Evolutionary conservation across 495 filamentous ascomycete genomes (phyloP), one percentile per base, ranked within the genome.

Genomic region (Choiromyces venosus): DNA sequence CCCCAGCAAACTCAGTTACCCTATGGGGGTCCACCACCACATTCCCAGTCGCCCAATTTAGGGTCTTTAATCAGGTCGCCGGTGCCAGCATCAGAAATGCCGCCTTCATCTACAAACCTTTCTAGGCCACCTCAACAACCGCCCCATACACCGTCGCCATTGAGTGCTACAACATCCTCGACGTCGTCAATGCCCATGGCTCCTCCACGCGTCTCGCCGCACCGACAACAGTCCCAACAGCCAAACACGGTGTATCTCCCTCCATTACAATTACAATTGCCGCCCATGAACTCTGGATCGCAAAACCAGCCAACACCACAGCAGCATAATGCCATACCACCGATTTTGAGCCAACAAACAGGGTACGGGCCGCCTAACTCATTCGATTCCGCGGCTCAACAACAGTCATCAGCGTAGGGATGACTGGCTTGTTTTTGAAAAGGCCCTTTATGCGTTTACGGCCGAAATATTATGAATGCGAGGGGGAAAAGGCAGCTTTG

Each of bases 331-430:
- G 66, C 76, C 38, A 81, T 81, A 76, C 76, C 79, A 39, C 80
- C 80, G 42, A 77, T 81, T 68, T 72, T 81, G 52, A 73, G 69
- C 42, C 75, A 81, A 73, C 76, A 79, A 65, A 69, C 66, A 68
- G 75, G 72, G 73, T 81, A 81, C 72, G 79, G 79, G 29, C 79
- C 79, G 71, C 79, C 80, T 72, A 81, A 71, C 52, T 81, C 80
- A 37, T 81, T 81, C 72, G 79, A 79, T 77, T 81, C 79, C 39
- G 79, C 80, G 71, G 76, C 79, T 67, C 79, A 81, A 35, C 77
- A 79, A 79, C 79, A 78, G 46, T 80, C 78, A 37, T 80, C 78
- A 38, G 68, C 78, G 69, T 80, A 80, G 66, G 52, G 52, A 61
- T 73, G 73, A 73, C 65, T 78, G 70, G 72, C 76, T 79, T 79